These are phyloP conservation scores for Metarhizium guizhouense DNA, from an alignment of 2,329 filamentous ascomycete species.

Conservation along the genomic window DNA sequence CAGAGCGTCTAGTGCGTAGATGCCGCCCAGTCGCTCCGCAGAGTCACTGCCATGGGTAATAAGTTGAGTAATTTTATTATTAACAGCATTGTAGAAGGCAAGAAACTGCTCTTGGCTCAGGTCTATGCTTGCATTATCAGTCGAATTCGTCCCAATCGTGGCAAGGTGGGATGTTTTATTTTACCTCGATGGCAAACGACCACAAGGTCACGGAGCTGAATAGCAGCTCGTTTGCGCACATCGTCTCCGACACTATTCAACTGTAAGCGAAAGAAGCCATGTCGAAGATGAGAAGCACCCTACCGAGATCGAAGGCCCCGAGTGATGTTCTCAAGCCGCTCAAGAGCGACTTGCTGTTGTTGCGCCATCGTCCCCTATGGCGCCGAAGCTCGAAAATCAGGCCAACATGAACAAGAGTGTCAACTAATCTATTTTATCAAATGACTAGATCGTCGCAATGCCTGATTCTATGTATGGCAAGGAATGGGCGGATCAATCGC, in stretches of 20 bases:
- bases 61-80: conserved; percentile 50
- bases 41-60: conserved; percentile 82
- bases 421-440: neutral
- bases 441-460: neutral
- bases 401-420: conserved; percentile 17
- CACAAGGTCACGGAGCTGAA: conserved; percentile 47
- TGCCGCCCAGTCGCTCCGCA: conserved; percentile 80
- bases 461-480: neutral
- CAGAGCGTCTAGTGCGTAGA: conserved; percentile 83
- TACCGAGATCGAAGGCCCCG: conserved; percentile 49
- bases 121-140: conserved; percentile 38
- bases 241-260: conserved; percentile 32
- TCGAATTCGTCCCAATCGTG: neutral
- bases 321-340: conserved; percentile 44
- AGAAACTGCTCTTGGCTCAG: conserved; percentile 71
- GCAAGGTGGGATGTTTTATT: neutral
- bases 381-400: conserved; percentile 15
- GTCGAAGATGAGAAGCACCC: conserved; percentile 7
- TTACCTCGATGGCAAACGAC: conserved; percentile 46
- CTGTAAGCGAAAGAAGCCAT: conserved; percentile 9
- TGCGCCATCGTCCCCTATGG: conserved; percentile 28
- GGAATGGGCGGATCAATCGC: neutral
- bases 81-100: conserved; percentile 46
- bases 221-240: conserved; percentile 41
- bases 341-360: conserved; percentile 44